phyloP scores from a whole-genome alignment of 495 filamentous ascomycete genomes.

The Niebla homalea region DNA sequence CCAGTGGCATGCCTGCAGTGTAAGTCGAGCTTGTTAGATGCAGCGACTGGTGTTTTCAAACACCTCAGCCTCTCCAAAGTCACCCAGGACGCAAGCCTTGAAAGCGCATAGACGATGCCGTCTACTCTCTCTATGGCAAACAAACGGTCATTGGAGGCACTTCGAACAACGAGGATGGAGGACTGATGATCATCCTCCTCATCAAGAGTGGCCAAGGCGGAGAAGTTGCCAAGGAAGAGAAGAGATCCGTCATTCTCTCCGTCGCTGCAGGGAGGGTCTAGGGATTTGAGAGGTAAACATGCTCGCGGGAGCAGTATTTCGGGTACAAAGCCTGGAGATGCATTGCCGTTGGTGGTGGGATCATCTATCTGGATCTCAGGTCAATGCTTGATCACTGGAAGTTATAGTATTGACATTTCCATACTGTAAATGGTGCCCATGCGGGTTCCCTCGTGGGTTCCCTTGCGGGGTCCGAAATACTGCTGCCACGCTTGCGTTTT shows the following conservation, averaged over 20 bases:
- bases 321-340: conserved; percentile 6
- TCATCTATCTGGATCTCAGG: too few species aligned
- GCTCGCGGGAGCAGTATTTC: conserved; percentile 8
- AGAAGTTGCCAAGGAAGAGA: conserved; percentile 12
- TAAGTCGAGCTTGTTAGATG: too few species aligned
- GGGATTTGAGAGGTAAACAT: conserved; percentile 13
- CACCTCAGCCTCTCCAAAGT: conserved; percentile 30
- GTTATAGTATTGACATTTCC: too few species aligned
- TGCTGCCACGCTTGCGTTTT: not conserved
- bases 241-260: not conserved
- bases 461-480: not conserved
- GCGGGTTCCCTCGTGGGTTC: too few species aligned
- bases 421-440: too few species aligned
- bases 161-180: conserved; percentile 51
- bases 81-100: conserved; percentile 54
- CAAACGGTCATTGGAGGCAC: conserved; percentile 41
- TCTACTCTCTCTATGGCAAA: conserved; percentile 65
- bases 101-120: conserved; percentile 53
- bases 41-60: not conserved
- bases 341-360: not conserved
- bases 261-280: conserved; percentile 1
- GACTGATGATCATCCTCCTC: not conserved
- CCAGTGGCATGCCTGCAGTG: too few species aligned
- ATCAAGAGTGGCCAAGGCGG: conserved; percentile 1
- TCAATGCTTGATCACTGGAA: too few species aligned